phyloP scores from a whole-genome alignment of 2,329 filamentous ascomycete species.

The Lojkania enalia region DNA sequence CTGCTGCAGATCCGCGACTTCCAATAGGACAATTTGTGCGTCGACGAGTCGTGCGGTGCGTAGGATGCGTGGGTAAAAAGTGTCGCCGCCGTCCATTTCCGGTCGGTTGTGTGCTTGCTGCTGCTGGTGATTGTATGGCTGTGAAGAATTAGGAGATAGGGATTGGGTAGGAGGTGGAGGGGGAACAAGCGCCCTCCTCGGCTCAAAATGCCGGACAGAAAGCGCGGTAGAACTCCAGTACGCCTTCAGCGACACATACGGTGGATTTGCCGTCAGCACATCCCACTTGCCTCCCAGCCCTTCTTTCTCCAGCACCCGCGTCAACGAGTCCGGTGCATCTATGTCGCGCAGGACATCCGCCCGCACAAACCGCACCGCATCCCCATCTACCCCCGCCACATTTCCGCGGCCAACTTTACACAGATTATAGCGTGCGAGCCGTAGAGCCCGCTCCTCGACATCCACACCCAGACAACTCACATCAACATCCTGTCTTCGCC shows the following conservation, averaged over 20 bases:
- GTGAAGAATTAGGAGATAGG: no score
- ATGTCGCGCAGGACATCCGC: constrained; percentile 54
- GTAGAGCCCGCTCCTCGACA: constrained; percentile 66
- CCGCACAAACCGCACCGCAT: constrained; percentile 51
- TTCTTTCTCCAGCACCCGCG: constrained; percentile 17
- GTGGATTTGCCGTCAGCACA: constrained; percentile 84
- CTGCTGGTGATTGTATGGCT: no score
- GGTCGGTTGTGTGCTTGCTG: no score
- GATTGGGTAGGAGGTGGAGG: constrained; percentile 7
- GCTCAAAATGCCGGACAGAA: constrained; percentile 82
- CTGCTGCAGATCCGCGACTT: constrained; percentile 72
- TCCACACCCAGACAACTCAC: constrained; percentile 72
- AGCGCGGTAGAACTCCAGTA: constrained; percentile 67
- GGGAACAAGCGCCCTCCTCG: constrained; percentile 72
- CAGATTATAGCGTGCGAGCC: constrained; percentile 68
- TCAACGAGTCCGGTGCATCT: constrained; percentile 46
- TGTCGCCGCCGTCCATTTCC: constrained; percentile 46
- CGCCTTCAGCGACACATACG: constrained; percentile 74
- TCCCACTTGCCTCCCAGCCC: constrained; percentile 47
- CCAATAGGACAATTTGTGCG: constrained; percentile 65
- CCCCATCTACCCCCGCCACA: constrained; percentile 4
- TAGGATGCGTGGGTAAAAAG: constrained; percentile 72
- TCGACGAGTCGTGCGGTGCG: constrained; percentile 55
- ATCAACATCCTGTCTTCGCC: constrained; percentile 23
- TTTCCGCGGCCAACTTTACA: constrained; percentile 36